These are phyloP conservation scores for Russula ochroleuca DNA, from an alignment of 768 basidiomycete species.

Conservation along the genomic window DNA sequence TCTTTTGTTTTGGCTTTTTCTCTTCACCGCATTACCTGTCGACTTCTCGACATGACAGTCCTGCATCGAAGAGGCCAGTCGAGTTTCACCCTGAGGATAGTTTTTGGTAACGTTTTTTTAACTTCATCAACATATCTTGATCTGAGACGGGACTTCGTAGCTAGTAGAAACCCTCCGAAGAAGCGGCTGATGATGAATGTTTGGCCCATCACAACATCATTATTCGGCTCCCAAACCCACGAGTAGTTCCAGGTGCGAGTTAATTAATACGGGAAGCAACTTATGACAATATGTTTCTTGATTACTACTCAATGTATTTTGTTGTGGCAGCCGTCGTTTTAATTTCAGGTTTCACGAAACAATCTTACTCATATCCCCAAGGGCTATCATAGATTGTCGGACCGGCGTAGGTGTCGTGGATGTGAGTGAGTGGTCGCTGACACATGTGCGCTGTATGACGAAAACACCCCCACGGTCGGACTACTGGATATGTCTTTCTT, in stretches of 20 bases:
- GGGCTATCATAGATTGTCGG: not conserved
- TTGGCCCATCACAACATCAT: not conserved
- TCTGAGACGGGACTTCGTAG: not conserved
- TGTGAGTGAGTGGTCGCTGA: not conserved
- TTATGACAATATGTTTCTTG: not conserved
- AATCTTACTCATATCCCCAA: not conserved
- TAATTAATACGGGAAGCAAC: not conserved
- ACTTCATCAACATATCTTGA: not conserved
- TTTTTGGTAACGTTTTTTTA: not conserved
- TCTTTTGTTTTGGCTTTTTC: not conserved
- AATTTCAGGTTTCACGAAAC: not conserved
- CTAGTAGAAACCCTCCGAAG: not conserved
- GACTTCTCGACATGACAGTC: not conserved
- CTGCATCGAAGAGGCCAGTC: not conserved
- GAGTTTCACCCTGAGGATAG: not conserved
- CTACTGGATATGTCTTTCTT: not conserved
- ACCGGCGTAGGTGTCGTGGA: not conserved
- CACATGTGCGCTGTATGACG: not conserved
- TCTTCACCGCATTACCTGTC: not conserved
- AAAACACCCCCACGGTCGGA: not conserved
- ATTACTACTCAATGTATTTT: not conserved
- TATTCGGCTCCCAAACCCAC: not conserved
- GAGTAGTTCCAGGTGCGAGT: not conserved
- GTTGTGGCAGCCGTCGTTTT: not conserved
- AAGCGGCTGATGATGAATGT: not conserved